Evolutionary conservation across 345 rosid species (phyloP).

Genomic region (Citrus hindsii): DNA sequence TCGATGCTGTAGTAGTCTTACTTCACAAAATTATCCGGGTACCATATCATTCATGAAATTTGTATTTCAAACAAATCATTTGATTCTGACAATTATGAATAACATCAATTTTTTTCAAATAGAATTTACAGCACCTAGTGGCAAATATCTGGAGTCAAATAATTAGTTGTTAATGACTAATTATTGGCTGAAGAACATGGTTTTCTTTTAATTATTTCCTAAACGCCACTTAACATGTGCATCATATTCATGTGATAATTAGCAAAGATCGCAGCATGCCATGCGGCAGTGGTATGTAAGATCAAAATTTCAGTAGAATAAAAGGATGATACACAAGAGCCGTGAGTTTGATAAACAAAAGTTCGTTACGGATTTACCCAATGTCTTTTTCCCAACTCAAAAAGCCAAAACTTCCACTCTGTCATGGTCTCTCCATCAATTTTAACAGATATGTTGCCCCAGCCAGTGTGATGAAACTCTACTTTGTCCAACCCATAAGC

Average conservation of each 20-base stretch:
- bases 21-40: no score
- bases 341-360: background rate
- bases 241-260: background rate
- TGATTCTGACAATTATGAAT: no score
- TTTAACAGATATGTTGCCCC: conserved; percentile 43
- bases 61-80: no score
- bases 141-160: background rate
- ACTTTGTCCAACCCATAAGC: conserved; percentile 40
- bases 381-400: conserved; percentile 37
- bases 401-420: conserved; percentile 61
- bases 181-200: no score
- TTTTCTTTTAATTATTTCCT: no score
- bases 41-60: no score
- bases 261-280: background rate
- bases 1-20: background rate
- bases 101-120: no score
- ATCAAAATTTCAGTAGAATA: background rate
- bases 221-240: no score
- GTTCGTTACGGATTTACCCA: conserved; percentile 30
- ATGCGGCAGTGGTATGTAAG: background rate
- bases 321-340: background rate
- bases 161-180: background rate
- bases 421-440: conserved; percentile 30
- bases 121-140: no score
- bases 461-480: conserved; percentile 55